Evolutionary conservation across 225 moss, liverwort and hornwort genomes (phyloP).

Genomic region (Bryoerythrophyllum caledonicum): DNA sequence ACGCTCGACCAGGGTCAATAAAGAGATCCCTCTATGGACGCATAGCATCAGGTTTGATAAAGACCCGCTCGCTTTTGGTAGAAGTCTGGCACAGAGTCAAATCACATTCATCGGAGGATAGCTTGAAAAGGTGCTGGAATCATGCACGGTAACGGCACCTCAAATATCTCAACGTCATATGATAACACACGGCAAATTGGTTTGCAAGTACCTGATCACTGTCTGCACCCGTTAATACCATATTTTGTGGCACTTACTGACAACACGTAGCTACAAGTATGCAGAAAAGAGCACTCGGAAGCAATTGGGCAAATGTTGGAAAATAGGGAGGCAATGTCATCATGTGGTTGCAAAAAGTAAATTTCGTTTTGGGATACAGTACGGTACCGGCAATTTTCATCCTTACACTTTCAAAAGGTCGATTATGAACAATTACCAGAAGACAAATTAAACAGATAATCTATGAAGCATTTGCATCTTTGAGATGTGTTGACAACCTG

Average conservation of each 20-base stretch:
- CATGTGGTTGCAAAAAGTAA: background rate
- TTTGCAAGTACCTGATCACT: background rate
- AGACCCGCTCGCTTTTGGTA: too few species aligned
- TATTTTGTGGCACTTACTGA: too few species aligned
- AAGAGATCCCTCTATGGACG: too few species aligned
- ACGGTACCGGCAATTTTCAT: background rate
- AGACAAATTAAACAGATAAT: background rate
- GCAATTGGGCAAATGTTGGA: background rate
- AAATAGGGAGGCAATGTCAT: background rate
- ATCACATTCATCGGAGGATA: too few species aligned
- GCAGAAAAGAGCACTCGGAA: background rate
- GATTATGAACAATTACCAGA: background rate
- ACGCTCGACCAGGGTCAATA: too few species aligned
- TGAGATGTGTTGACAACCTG: conserved; percentile 1
- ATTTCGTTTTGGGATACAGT: background rate
- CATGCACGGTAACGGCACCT: background rate
- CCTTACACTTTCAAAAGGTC: background rate
- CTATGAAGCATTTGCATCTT: background rate
- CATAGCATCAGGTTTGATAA: too few species aligned
- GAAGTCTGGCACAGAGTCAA: too few species aligned
- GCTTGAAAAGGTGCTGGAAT: too few species aligned
- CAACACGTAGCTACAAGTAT: background rate
- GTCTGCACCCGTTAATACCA: too few species aligned
- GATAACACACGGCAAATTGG: background rate
- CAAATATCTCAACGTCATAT: background rate